Evolutionary conservation across 495 filamentous ascomycete species (phyloP), one percentile per base, ranked within the genome.

Genomic region (Pyronema omphalodes): DNA sequence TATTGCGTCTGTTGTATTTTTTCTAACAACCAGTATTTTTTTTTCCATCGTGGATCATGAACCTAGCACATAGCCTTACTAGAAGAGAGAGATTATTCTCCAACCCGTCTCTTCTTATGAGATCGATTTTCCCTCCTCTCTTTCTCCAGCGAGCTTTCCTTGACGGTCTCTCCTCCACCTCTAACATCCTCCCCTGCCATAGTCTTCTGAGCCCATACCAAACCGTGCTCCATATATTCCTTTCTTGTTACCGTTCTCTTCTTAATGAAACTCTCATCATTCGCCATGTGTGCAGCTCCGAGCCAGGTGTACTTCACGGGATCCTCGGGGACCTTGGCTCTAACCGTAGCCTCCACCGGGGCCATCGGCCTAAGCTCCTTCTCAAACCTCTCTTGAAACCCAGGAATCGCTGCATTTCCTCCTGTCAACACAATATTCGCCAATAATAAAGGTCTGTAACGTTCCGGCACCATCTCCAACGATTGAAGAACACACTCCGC

Each of bases 391-490:
- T 85, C 76, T 66, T 88, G 76, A 58, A 95, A 94, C 0, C 88
- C 88, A 5, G 79, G 74, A 17, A 94, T 76, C 40, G 80, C 70
- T 0, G 80, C 70, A 67, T 88, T 96, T 6, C 91, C 93, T 0
- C 91, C 93, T 3, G 94, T 83, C 7, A 93, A 79, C 11, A 95
- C 65, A 34, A 95, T 79, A 59, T 99, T 96, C 7, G 86, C 81
- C 44, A 95, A 68, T 58, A 94, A 77, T 0, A 80, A 76, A 14
- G 82, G 79, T 72, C 88, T 84, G 19, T 93, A 64, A 0, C 79
- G 84, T 9, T 80, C 69, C 1, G 91, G 93, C 35, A 96, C 60
- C 7, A 69, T 75, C n/a, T 77, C 75, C 23, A 99, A 66, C 19
- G 80, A 83, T 58, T 96, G 83, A 68, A 94, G 71, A 40, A 93